A percentile compares a stretch with the other conserved stretches of the same genome.
phyloP scores from a whole-genome alignment of 129 eudicot species.

The Deinandra increscens region DNA sequence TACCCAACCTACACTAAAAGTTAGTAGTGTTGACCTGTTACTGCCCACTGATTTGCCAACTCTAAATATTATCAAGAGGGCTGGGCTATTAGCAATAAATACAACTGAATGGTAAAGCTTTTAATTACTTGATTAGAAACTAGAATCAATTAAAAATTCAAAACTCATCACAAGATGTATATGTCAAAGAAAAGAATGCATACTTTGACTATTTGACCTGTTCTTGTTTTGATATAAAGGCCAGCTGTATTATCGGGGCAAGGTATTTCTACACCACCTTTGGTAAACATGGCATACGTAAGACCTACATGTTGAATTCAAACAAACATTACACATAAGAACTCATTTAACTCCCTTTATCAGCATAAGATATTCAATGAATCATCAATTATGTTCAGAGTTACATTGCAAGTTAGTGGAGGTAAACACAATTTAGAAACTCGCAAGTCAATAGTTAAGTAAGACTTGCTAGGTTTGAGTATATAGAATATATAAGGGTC shows the following conservation, averaged over 20 bases:
- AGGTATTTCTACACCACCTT: slow-evolving; percentile 55
- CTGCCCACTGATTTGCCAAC: background rate
- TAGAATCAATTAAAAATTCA: background rate
- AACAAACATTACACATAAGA: slow-evolving; percentile 28
- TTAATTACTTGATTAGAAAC: slow-evolving; percentile 2
- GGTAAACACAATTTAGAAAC: background rate
- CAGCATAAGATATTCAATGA: background rate
- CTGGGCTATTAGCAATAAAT: background rate
- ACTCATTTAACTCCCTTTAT: background rate
- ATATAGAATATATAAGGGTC: background rate
- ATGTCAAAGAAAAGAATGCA: slow-evolving; percentile 26
- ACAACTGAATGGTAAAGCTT: background rate
- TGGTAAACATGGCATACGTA: slow-evolving; percentile 70
- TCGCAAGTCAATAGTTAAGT: background rate
- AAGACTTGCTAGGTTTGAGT: background rate
- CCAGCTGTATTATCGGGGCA: slow-evolving; percentile 86
- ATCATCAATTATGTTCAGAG: background rate
- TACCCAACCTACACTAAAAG: background rate
- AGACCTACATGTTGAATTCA: slow-evolving; percentile 62
- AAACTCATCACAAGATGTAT: background rate
- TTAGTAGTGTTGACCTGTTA: background rate
- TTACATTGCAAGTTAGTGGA: background rate
- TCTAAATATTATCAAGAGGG: background rate
- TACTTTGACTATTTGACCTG: slow-evolving; percentile 87
- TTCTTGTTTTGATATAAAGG: slow-evolving; percentile 80